Evolutionary conservation across 148 eudicot species (phyloP).

Genomic region (Heliosperma pusillum): DNA sequence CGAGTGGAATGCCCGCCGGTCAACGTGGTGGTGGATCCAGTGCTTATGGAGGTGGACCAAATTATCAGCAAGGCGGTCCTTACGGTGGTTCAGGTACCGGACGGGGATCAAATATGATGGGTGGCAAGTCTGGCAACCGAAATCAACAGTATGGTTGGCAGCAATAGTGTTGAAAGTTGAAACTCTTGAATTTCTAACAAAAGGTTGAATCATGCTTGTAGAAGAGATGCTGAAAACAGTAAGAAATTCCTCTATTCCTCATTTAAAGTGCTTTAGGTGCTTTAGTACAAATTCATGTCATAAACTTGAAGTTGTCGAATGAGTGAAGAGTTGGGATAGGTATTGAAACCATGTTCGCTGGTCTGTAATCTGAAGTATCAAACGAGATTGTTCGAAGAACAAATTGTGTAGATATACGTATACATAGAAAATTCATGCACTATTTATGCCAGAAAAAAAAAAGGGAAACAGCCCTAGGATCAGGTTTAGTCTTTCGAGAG

Average conservation of each 20-base stretch:
- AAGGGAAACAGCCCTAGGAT: too few species aligned
- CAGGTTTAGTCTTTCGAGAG: too few species aligned
- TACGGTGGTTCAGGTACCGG: constrained; percentile 53
- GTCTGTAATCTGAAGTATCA: neutral
- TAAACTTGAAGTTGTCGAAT: neutral
- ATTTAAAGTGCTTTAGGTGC: too few species aligned
- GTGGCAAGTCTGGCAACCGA: constrained; percentile 46
- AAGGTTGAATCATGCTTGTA: neutral
- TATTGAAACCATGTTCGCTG: neutral
- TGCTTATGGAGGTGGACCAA: constrained; percentile 49
- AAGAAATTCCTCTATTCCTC: constrained; percentile 3
- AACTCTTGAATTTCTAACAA: neutral
- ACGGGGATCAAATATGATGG: constrained; percentile 49
- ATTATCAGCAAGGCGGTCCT: constrained; percentile 42
- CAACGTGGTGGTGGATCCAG: constrained; percentile 55
- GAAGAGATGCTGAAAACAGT: neutral
- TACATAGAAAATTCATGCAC: neutral
- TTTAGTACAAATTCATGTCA: constrained; percentile 1
- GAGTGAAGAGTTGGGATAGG: neutral
- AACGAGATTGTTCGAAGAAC: neutral
- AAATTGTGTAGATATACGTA: neutral
- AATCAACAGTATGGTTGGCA: constrained; percentile 59
- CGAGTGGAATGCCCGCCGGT: constrained; percentile 45
- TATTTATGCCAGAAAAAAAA: neutral
- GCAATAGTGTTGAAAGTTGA: constrained; percentile 23